Base-by-base conservation (phyloP, 2,329 filamentous ascomycete genomes). In the Fusarium miscanthi region DNA sequence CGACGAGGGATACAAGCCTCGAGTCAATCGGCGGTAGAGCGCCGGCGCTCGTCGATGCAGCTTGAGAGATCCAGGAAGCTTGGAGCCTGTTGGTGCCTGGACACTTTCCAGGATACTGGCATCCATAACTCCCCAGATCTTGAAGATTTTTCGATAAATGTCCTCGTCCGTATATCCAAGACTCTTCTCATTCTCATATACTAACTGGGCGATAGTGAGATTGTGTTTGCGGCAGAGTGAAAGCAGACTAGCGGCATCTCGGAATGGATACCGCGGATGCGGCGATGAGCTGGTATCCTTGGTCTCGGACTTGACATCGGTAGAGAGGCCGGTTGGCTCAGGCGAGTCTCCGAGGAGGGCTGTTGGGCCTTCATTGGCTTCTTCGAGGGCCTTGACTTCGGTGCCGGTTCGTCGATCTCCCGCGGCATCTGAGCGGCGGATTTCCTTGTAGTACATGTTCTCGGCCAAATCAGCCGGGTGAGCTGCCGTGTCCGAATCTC, bases 41-140 rank as follows among this genome's bases (percentile, higher is more conserved):
- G 80, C 84, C 0, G 85, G 85, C 4, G 85, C 85, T 56, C 85
- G 81, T 51, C 85, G 81, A 35, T 85, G 81, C 27, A 87, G 76
- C 73, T 86, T 85, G 49, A 87, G 80, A 2, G 85, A 86, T 0
- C 85, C 85, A 0, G 85, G 85, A 6, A 87, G 75, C 2, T 76
- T 81, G 1, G 82, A 72, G 53, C 85, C 82, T 1, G 81, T 62
- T 2, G 84, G 82, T 2, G 85, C 84, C 66, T 85, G 84, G 5
- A 87, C 85, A 49, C 84, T 84, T 62, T 87, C 84, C 1, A 85
- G 79, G 59, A 87, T 87, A 59, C 85, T 87, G 23, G 83, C 80
- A 59, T 87, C 85, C 85, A 87, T 87, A 53, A 86, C 85, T 37
- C 86, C 80, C 85, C 85, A 87, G 60, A 86, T 87, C 38, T 82